Evolutionary conservation across 352 stramenopile genomes (phyloP), one percentile per base, ranked within the genome.

Genomic region (Pythium aristosporum): DNA sequence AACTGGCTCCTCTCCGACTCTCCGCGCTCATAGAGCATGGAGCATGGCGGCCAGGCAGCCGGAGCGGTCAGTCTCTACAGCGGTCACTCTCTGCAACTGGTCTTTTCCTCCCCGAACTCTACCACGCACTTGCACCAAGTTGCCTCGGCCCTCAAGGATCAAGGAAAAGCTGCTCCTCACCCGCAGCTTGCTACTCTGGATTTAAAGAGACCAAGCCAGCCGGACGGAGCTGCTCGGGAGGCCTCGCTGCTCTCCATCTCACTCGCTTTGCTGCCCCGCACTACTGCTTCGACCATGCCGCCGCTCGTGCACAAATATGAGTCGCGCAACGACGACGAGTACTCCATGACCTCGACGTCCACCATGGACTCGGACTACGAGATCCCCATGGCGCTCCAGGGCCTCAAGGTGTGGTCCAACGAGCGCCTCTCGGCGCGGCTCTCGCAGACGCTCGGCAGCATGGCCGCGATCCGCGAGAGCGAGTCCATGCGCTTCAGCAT

Each of bases 291-390:
- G 28, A 57, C 21, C 15, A 69, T 69, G 55, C 54, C 56, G 48
- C 48, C 54, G 25, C 49, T 68, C 37, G 61, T 59, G 10, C 23
- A 59, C 51, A 67, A 67, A 44, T 51, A 63, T 61, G 65, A 67
- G 49, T 52, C 63, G 39, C 60, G 53, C 43, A 60, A 57, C 50
- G 79, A 87, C 55, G 79, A 88, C 43, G 79, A 86, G 56, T 85
- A 70, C 37, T 91, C 81, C 25, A 88, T 91, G 73, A 84, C 84
- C 39, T 92, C 81, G 15, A 91, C 81, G 50, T 92, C 84, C 16
- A 91, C 81, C 20, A 91, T 92, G 82, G 84, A 91, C 78, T 92
- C 81, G 63, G 84, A 92, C 71, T 91, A 88, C 63, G 84, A 92
- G 70, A 88, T 90, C 63, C 84, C 84, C 21, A 79, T 82, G 65